Percentiles rank a stretch among this genome's conserved stretches.
These are phyloP conservation scores for Hypoxylon sp. DNA, from an alignment of 2,329 filamentous ascomycete genomes.

Conservation along the genomic window DNA sequence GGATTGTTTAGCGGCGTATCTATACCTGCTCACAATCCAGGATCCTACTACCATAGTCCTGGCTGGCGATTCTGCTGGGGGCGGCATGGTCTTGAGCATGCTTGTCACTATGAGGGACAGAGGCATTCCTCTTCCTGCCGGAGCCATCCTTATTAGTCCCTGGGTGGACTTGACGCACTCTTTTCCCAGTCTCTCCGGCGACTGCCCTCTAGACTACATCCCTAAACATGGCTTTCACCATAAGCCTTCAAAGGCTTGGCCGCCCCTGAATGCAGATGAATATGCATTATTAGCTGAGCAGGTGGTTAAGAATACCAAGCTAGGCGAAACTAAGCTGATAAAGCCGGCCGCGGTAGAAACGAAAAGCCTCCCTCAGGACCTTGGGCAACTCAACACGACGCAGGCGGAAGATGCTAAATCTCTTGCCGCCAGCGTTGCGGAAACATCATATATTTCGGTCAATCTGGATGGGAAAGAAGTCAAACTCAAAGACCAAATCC, in stretches of 20 bases:
- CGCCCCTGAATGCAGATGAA: slow-evolving; percentile 87
- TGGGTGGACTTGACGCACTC: slow-evolving; percentile 98
- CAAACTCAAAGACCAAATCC: slow-evolving; percentile 90
- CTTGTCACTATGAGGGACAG: slow-evolving; percentile 86
- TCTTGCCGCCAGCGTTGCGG: slow-evolving; percentile 39
- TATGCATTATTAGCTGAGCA: slow-evolving; percentile 68
- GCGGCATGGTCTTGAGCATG: slow-evolving; percentile 87
- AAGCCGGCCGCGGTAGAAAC: slow-evolving; percentile 57
- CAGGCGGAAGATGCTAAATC: slow-evolving; percentile 30
- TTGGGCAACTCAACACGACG: slow-evolving; percentile 36
- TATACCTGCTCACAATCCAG: slow-evolving; percentile 83
- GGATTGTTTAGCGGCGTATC: slow-evolving; percentile 90
- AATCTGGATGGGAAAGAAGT: slow-evolving; percentile 79
- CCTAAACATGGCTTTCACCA: slow-evolving; percentile 90
- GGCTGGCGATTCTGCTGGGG: slow-evolving; percentile 93
- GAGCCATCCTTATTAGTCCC: slow-evolving; percentile 90
- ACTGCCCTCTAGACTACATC: slow-evolving; percentile 87
- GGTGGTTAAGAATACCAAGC: slow-evolving; percentile 60
- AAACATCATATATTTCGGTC: slow-evolving; percentile 70
- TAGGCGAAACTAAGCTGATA: slow-evolving; percentile 54
- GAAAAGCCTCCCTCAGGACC: slow-evolving; percentile 45
- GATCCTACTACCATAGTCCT: slow-evolving; percentile 86
- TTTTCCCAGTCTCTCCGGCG: slow-evolving; percentile 86
- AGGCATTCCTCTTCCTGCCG: slow-evolving; percentile 86
- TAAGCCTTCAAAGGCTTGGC: slow-evolving; percentile 91